These are phyloP conservation scores for Boletus pseudo-olivaceus DNA, from an alignment of 768 basidiomycete species.

Conservation along the genomic window DNA sequence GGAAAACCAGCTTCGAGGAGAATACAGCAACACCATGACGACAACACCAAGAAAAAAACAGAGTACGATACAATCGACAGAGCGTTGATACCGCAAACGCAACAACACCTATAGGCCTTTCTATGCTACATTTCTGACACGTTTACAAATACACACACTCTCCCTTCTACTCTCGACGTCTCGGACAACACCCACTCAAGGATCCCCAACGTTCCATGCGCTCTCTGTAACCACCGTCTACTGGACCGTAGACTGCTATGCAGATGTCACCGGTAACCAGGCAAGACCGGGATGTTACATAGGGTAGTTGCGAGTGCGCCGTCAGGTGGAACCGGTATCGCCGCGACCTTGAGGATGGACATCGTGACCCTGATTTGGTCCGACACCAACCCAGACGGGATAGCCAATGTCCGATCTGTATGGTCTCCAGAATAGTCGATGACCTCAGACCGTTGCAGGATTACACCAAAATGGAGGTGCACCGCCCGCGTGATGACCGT, in stretches of 20 bases:
- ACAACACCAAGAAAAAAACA: background rate
- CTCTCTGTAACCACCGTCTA: background rate
- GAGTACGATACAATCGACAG: background rate
- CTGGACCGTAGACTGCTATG: background rate
- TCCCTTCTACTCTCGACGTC: background rate
- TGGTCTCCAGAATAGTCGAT: slow-evolving; percentile 37
- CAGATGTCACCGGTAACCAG: background rate
- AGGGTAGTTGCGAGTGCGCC: background rate
- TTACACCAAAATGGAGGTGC: slow-evolving; percentile 66
- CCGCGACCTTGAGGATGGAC: background rate
- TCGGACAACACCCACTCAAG: background rate
- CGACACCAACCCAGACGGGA: background rate
- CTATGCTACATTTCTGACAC: background rate
- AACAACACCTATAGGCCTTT: background rate
- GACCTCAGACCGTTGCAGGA: slow-evolving; percentile 60
- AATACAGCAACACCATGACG: background rate
- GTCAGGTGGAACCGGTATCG: background rate
- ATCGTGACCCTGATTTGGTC: background rate
- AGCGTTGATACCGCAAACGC: background rate
- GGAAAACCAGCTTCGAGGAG: background rate
- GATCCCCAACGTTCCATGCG: background rate
- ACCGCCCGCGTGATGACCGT: slow-evolving; percentile 83
- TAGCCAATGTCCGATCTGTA: background rate
- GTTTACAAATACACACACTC: background rate
- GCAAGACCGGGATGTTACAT: background rate